Percentiles rank a stretch among this genome's conserved stretches.
Evolutionary conservation across 352 stramenopile species (phyloP).

Genomic region (Ochromonadaceae sp.): DNA sequence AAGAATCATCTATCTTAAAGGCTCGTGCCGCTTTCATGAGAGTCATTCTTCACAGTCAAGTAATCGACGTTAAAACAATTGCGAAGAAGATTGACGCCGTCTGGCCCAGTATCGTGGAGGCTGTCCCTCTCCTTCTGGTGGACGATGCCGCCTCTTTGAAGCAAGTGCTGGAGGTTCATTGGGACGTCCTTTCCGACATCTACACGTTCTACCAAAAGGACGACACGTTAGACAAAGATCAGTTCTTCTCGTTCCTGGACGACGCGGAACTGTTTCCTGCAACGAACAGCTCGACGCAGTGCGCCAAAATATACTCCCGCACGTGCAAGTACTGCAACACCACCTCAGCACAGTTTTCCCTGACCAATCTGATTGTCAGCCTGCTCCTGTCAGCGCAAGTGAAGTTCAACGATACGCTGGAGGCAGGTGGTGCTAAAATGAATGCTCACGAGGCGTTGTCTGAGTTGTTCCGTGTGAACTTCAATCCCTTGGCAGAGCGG

Average conservation of each 20-base stretch:
- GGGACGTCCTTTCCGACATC: conserved; percentile 6
- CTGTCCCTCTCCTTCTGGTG: neutral
- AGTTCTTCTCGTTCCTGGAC: neutral
- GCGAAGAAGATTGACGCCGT: neutral
- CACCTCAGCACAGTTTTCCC: neutral
- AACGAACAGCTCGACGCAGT: neutral
- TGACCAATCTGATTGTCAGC: neutral
- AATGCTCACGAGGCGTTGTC: neutral
- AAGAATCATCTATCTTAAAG: neutral
- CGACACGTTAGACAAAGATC: neutral
- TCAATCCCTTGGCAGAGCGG: neutral
- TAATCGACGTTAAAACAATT: neutral
- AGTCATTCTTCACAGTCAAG: conserved; percentile 6
- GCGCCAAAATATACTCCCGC: neutral
- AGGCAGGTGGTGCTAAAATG: neutral
- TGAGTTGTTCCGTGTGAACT: neutral
- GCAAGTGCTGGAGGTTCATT: neutral
- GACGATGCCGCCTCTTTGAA: neutral
- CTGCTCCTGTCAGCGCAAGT: conserved; percentile 3
- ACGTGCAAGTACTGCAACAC: neutral
- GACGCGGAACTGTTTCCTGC: neutral
- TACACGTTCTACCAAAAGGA: neutral
- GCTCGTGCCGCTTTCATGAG: conserved; percentile 3
- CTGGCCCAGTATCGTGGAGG: no score
- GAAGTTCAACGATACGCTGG: conserved; percentile 14